These are phyloP conservation scores for Pseudocercospora musae DNA, from an alignment of 2,329 filamentous ascomycete genomes.

Conservation along the genomic window DNA sequence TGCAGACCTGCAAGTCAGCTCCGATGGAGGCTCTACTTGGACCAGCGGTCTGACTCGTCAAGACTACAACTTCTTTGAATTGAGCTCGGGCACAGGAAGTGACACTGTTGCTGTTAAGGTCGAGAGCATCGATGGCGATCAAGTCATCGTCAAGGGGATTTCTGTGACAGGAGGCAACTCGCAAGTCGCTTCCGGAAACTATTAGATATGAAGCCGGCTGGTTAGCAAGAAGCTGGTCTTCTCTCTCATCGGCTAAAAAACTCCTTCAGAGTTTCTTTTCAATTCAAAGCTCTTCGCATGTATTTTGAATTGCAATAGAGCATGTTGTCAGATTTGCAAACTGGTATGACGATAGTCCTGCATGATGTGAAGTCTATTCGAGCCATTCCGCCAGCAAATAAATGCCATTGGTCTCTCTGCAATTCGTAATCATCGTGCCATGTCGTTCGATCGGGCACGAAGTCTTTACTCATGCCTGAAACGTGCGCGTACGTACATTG, in stretches of 20 bases:
- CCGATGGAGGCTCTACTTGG: conserved; percentile 23
- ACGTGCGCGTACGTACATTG: too few species aligned
- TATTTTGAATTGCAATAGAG: neutral
- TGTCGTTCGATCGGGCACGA: too few species aligned
- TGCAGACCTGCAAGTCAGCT: conserved; percentile 19
- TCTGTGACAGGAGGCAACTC: conserved; percentile 38
- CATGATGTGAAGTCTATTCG: too few species aligned
- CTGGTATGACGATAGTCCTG: too few species aligned
- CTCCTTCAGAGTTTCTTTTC: too few species aligned
- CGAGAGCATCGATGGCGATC: conserved; percentile 52
- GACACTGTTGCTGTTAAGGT: conserved; percentile 55
- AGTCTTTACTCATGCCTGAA: too few species aligned
- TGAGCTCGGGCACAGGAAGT: conserved; percentile 55
- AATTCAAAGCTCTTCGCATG: too few species aligned
- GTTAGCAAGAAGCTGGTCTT: neutral
- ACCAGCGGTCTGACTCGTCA: conserved; percentile 16
- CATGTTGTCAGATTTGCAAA: neutral
- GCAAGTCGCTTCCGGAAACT: conserved; percentile 35
- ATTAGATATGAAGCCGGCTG: conserved; percentile 14
- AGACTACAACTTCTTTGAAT: conserved; percentile 57
- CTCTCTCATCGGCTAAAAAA: neutral
- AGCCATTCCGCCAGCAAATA: too few species aligned
- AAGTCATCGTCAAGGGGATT: conserved; percentile 52
- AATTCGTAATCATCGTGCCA: too few species aligned
- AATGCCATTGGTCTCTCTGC: too few species aligned